These are phyloP conservation scores for Chrysoporthe deuterocubensis DNA, from an alignment of 2,329 filamentous ascomycete genomes.

Conservation along the genomic window DNA sequence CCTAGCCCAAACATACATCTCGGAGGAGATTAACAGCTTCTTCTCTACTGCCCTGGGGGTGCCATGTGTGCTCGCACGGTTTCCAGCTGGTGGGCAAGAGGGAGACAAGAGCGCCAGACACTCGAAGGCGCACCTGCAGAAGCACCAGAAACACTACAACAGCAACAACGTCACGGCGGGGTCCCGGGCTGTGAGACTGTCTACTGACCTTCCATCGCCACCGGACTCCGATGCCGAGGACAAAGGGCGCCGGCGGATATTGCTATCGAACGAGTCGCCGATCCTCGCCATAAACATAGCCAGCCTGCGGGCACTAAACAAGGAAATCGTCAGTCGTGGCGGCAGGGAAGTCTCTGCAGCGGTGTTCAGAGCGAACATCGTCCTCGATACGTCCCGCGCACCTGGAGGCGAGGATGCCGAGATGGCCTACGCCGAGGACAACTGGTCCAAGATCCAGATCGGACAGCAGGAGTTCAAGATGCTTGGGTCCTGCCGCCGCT, in stretches of 20 bases:
- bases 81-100: conserved; percentile 68
- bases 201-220: conserved; percentile 51
- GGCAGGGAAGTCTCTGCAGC: conserved; percentile 70
- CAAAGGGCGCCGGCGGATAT: conserved; percentile 58
- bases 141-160: conserved; percentile 48
- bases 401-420: conserved; percentile 32
- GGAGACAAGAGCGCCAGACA: conserved; percentile 63
- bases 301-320: conserved; percentile 79
- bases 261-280: conserved; percentile 91
- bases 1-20: conserved; percentile 70
- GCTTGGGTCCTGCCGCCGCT: conserved; percentile 83
- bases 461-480: conserved; percentile 69
- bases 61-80: conserved; percentile 82
- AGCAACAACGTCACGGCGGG: conserved; percentile 51
- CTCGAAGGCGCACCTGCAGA: conserved; percentile 71
- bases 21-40: conserved; percentile 69
- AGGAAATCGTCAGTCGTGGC: conserved; percentile 65
- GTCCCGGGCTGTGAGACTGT: background rate
- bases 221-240: conserved; percentile 61
- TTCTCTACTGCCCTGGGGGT: conserved; percentile 77
- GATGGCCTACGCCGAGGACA: conserved; percentile 76
- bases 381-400: conserved; percentile 58
- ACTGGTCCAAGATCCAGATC: conserved; percentile 72
- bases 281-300: conserved; percentile 83
- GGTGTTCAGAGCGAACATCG: conserved; percentile 87